Evolutionary conservation across 1,139 yeast genomes (phyloP).

Genomic region (Kazachstania sp.): DNA sequence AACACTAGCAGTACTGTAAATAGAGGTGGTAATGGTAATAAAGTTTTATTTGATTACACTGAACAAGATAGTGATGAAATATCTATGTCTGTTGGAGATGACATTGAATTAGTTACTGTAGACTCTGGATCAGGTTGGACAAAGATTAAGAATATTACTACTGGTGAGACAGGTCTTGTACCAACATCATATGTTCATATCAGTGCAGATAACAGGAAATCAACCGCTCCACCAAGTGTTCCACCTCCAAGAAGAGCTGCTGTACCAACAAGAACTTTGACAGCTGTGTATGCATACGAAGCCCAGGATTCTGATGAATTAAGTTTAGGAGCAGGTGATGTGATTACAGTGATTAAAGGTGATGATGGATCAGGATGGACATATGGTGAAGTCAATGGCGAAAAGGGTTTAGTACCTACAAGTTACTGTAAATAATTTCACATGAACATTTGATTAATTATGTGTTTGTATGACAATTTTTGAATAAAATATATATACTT

Average conservation of each 20-base stretch:
- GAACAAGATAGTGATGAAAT: conserved; percentile 75
- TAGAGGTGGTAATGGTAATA: conserved; percentile 31
- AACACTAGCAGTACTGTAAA: conserved; percentile 23
- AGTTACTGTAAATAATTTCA: conserved; percentile 41
- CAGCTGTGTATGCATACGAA: conserved; percentile 68
- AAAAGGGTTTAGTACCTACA: conserved; percentile 73
- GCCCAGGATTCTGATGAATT: conserved; percentile 85
- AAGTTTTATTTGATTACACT: conserved; percentile 59
- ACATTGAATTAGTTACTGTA: conserved; percentile 45
- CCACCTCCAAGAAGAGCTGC: conserved; percentile 64
- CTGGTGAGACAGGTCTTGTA: conserved; percentile 61
- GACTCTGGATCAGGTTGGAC: conserved; percentile 98
- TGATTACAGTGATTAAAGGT: conserved; percentile 56
- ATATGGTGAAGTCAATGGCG: conserved; percentile 74
- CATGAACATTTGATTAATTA: no score
- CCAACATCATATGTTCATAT: conserved; percentile 78
- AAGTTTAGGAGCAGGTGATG: conserved; percentile 64
- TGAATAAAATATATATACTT: background rate
- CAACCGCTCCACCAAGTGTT: conserved; percentile 49
- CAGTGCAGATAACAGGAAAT: conserved; percentile 14
- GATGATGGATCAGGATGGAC: conserved; percentile 97
- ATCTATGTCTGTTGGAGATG: conserved; percentile 53
- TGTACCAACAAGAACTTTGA: conserved; percentile 36
- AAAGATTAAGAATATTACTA: conserved; percentile 34
- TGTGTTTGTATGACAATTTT: background rate